These are phyloP conservation scores for Gilbertella persicaria DNA, from an alignment of 371 early-diverging fungal species.

Conservation along the genomic window DNA sequence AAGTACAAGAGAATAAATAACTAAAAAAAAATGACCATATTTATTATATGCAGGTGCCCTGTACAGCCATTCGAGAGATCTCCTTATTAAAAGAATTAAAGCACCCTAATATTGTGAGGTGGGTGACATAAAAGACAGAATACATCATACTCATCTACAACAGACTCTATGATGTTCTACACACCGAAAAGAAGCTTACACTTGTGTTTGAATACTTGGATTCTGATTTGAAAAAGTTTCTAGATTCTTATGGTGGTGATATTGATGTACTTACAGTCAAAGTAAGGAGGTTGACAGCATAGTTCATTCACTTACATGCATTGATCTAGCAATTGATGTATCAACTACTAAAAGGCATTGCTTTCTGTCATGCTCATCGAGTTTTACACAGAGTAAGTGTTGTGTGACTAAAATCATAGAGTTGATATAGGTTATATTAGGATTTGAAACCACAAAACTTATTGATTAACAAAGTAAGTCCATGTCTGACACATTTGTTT, in stretches of 20 bases:
- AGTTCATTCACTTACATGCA: conserved; percentile 3
- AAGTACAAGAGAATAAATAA: no score
- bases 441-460: conserved; percentile 89
- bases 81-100: conserved; percentile 92
- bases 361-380: conserved; percentile 78
- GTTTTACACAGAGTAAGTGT: conserved; percentile 75
- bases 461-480: conserved; percentile 69
- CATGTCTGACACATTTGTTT: conserved; percentile 53
- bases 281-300: conserved; percentile 32
- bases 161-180: conserved; percentile 92
- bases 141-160: not conserved
- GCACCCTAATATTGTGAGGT: conserved; percentile 95
- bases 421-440: conserved; percentile 28
- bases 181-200: conserved; percentile 91
- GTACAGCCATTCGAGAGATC: conserved; percentile 98
- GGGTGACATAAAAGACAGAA: not conserved
- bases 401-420: not conserved
- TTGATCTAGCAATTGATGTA: conserved; percentile 70
- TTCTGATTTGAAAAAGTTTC: conserved; percentile 92
- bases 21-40: not conserved
- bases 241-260: conserved; percentile 82
- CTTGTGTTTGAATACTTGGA: conserved; percentile 96
- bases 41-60: conserved; percentile 71
- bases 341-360: conserved; percentile 82
- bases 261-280: conserved; percentile 78